Base-by-base conservation (phyloP, 2,329 filamentous ascomycete species). In the Diplodia seriata region DNA sequence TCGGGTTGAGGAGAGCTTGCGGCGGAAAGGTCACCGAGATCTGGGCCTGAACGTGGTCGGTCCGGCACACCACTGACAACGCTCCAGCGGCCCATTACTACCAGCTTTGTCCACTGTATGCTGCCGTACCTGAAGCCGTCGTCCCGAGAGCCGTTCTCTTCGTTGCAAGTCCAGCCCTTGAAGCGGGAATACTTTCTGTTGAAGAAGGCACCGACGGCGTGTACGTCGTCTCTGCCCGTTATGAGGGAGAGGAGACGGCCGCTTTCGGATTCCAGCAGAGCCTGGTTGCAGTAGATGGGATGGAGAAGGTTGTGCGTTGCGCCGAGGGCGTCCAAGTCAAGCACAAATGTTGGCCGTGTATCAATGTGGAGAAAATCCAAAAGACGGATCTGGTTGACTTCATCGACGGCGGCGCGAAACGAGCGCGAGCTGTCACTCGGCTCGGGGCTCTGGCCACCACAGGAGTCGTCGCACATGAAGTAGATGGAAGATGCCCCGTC, bases 51-150 rank as follows among this genome's bases (percentile, higher is more conserved):
- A 9, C 14, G 54, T 11, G 54, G 29, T 12, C 14, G 38, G 4
- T 62, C 49, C 29, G 50, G 68, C 4, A 73, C 29, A n/a, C 76
- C 76, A 59, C 75, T 77, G n/a, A 78, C 68, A n/a, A 77, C 70
- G 18, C 68, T 70, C 51, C 70, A 73, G 61, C 73, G 73, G 23
- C 71, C 69, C 4, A 71, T 69, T 0, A 78, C 29, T 1, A 65
- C 68, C 8, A 72, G 72, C 26, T 72, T 72, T 4, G 71, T 74
- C 75, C 76, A 79, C 11, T 74, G 56, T 61, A 73, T 62, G 8
- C 73, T 73, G 51, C 72, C 68, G 54, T 75, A 75, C 11, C 70
- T 67, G 36, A 67, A 71, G 15, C 69, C 72, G 9, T 64, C 70
- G 6, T 62, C 49, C 5, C 68, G 59, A 2, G 59, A 15, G 36